Evolutionary conservation across 331 rosid genomes (phyloP), one percentile per base, ranked within the genome.

Genomic region (Rhamnella rubrinervis): DNA sequence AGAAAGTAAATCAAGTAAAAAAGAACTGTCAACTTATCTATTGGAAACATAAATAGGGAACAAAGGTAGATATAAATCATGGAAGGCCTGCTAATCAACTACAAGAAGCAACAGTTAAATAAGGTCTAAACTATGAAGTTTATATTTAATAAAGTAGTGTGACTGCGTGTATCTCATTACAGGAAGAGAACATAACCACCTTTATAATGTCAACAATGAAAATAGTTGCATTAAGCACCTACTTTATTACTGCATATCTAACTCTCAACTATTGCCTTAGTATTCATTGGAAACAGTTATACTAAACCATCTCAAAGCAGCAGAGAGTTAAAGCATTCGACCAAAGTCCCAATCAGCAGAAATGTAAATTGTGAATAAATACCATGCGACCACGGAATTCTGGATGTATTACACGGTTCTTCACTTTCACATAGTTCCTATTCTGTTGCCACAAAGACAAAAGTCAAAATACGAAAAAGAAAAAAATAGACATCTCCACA

Each of bases 301-400:
- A 12, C 52, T 19, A 44, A 14, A 21, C 38, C 9, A 55, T 67
- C 28, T 20, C 64, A 40, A 23, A 56, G 55, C 21, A 55, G 39
- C 49, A 53, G 37, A 64, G 19, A 16, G 25, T 12, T 67, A 31
- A 19, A 31, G 61, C 8, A 14, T 21, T 4, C 28, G 8, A 14
- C 6, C 55, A 49, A 50, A 68, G 31, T 39, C 56, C 23, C 20
- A 8, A n/a, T 15, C 31, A 60, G 23, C 12, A 28, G 53, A 49
- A 28, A 18, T 40, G 31, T n/a, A 59, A 55, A 46, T 63, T 37
- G 61, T 63, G 66, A 58, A 72, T 67, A 52, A 90, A 67, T 86
- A 95, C 99, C 99, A 95, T 95, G 49, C 99, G 96, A 67, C 99
- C 97, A 77, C 97, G 97, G 71, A 91, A 95, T 74, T 95, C 99